Conservation (phyloP, 306 rosid genomes). For the Medicago ruthenica region DNA sequence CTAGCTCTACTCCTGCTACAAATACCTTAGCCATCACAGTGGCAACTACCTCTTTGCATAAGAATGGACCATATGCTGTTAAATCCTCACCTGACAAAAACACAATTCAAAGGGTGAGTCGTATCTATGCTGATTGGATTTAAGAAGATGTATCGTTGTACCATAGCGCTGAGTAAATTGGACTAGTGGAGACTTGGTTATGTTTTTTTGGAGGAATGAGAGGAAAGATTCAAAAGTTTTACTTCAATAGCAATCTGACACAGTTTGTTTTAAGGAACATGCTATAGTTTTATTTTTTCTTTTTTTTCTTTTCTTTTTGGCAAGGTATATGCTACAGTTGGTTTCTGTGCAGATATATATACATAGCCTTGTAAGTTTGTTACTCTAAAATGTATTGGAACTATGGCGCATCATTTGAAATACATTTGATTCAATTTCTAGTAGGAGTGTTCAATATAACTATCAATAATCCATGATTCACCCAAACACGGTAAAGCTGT, state of each 20-base stretch:
- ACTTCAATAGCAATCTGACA: not conserved
- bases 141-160: conserved; percentile 38
- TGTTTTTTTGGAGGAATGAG: not conserved
- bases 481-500: not conserved
- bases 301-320: not conserved
- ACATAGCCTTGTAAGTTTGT: conserved; percentile 10
- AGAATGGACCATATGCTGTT: conserved; percentile 22
- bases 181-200: not conserved
- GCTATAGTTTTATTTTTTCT: not conserved
- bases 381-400: conserved; percentile 3
- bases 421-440: not conserved
- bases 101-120: conserved; percentile 40
- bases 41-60: conserved; percentile 16
- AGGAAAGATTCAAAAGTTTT: conserved; percentile 7
- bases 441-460: not conserved
- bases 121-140: conserved; percentile 71
- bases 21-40: conserved; percentile 7
- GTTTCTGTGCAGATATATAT: conserved; percentile 34
- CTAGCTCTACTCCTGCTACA: conserved; percentile 14
- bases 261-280: not conserved
- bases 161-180: conserved; percentile 28
- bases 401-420: not conserved
- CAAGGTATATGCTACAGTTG: not conserved
- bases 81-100: conserved; percentile 39
- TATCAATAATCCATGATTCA: not conserved